These are phyloP conservation scores for Talaromyces ruber DNA, from an alignment of 495 filamentous ascomycete genomes.

Conservation along the genomic window DNA sequence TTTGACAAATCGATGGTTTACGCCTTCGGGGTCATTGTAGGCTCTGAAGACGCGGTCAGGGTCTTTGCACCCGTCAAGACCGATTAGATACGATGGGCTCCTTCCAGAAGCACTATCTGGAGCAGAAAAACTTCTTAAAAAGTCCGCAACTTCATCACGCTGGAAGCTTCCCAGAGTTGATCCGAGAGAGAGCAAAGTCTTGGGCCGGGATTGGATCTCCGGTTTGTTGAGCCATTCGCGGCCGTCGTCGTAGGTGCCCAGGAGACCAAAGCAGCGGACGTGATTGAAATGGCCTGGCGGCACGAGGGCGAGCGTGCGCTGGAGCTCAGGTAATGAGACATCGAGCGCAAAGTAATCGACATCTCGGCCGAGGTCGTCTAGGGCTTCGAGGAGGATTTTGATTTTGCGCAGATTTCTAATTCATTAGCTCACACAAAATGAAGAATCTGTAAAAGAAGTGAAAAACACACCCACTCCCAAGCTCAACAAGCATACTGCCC, in stretches of 20 bases:
- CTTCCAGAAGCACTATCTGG: slow-evolving; percentile 49
- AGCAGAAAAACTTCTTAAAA: slow-evolving; percentile 3
- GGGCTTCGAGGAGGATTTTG: slow-evolving; percentile 58
- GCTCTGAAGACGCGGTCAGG: slow-evolving; percentile 56
- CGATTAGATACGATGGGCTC: slow-evolving; percentile 55
- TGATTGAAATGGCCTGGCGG: slow-evolving; percentile 47
- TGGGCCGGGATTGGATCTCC: slow-evolving; percentile 42
- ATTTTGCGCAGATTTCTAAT: slow-evolving; percentile 69
- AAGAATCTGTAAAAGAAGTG: no score
- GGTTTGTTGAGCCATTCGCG: slow-evolving; percentile 58
- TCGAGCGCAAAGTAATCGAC: slow-evolving; percentile 77
- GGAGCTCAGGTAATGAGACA: slow-evolving; percentile 56
- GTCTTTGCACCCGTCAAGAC: slow-evolving; percentile 61
- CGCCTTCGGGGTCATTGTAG: slow-evolving; percentile 60
- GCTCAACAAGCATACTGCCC: slow-evolving; percentile 62
- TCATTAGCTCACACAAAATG: background rate
- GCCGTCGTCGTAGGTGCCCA: slow-evolving; percentile 75
- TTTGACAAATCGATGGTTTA: slow-evolving; percentile 57
- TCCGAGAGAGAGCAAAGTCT: slow-evolving; percentile 63
- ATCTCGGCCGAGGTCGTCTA: slow-evolving; percentile 52
- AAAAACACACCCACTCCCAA: slow-evolving; percentile 66
- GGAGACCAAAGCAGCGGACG: slow-evolving; percentile 59
- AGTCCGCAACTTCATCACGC: slow-evolving; percentile 3
- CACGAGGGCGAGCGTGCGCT: slow-evolving; percentile 58
- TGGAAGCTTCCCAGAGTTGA: slow-evolving; percentile 48